Evolutionary conservation across 768 basidiomycete genomes (phyloP), one percentile per base, ranked within the genome.

Genomic region (Mycena leptocephala): DNA sequence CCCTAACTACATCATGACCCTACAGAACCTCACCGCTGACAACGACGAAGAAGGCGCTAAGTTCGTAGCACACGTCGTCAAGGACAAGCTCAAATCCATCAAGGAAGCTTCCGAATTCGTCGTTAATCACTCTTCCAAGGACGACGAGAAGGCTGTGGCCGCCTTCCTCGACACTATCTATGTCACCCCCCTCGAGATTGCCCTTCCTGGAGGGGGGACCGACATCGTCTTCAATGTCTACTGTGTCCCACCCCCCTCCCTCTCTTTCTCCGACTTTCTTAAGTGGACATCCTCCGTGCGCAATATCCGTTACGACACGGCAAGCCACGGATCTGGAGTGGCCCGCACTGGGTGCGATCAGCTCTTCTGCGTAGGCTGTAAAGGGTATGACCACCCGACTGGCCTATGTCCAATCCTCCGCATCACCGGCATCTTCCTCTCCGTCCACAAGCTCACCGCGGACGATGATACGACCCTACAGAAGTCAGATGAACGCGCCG

Each of bases 1-100:
- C 37, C 68, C 68, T 11, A 37, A 30, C 55, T 70, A 70, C 59
- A 61, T 61, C 59, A 61, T 61, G 58, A 62, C 69, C 1, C 69
- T 70, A 1, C 56, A 70, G 58, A 70, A 70, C 33, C 35, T 70
- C n/a, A 10, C 43, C 26, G 8, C 35, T n/a, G 1, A 7, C 46
- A 43, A 61, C 69, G 26, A 35, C 30, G 22, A 11, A 0, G 46
- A 70, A 39, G 39, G 35, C 22, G 8, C 14, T 26, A 70, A 48
- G 43, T 26, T 16, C 58, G n/a, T 62, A 18, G 30, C 30, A 14
- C 16, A 20, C 41, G 20, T 41, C n/a, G 69, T 62, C 24, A 30
- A 30, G 20, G 43, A 41, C n/a, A 70, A 48, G 30, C 39, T 70
- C 20, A 62, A 70, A 16, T 70, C 69, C 0, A 33, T 62, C 56